A percentile compares a stretch with the other conserved stretches of the same genome.
phyloP scores from a whole-genome alignment of 2,329 filamentous ascomycete genomes.

The Podosphaera aphanis region DNA sequence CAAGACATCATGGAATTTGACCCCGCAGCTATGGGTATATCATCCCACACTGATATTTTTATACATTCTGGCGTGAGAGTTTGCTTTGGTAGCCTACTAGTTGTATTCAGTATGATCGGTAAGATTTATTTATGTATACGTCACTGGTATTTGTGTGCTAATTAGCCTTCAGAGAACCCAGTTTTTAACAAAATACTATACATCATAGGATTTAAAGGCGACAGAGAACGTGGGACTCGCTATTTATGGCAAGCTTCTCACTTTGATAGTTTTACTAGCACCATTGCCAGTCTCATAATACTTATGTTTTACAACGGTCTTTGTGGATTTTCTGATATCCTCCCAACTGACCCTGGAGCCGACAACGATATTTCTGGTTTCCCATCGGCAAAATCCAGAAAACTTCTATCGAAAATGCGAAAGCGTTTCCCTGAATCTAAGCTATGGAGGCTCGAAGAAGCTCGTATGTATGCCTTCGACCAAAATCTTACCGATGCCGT shows the following conservation, averaged over 20 bases:
- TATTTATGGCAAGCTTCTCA: conserved; percentile 82
- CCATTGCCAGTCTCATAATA: conserved; percentile 58
- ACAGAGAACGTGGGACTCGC: conserved; percentile 55
- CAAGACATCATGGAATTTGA: conserved; percentile 12
- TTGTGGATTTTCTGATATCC: conserved; percentile 68
- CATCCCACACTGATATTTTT: conserved; percentile 61
- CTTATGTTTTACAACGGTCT: conserved; percentile 77
- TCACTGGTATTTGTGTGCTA: not conserved
- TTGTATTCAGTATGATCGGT: conserved; percentile 66
- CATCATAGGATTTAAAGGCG: conserved; percentile 76
- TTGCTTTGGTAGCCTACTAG: conserved; percentile 66
- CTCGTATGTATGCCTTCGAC: conserved; percentile 47
- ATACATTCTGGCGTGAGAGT: conserved; percentile 74
- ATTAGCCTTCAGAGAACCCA: conserved; percentile 31
- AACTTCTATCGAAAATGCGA: conserved; percentile 51
- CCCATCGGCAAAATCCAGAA: conserved; percentile 41
- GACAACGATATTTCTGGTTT: conserved; percentile 40
- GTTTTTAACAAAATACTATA: conserved; percentile 69
- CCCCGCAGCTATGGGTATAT: conserved; percentile 36
- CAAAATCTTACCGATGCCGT: conserved; percentile 45
- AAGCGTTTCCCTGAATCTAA: conserved; percentile 55
- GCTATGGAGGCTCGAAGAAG: conserved; percentile 76
- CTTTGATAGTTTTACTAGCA: conserved; percentile 79
- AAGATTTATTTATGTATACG: not conserved
- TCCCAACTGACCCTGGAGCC: conserved; percentile 36